Base-by-base conservation (phyloP, 345 rosid species). In the Anacardium occidentale region DNA sequence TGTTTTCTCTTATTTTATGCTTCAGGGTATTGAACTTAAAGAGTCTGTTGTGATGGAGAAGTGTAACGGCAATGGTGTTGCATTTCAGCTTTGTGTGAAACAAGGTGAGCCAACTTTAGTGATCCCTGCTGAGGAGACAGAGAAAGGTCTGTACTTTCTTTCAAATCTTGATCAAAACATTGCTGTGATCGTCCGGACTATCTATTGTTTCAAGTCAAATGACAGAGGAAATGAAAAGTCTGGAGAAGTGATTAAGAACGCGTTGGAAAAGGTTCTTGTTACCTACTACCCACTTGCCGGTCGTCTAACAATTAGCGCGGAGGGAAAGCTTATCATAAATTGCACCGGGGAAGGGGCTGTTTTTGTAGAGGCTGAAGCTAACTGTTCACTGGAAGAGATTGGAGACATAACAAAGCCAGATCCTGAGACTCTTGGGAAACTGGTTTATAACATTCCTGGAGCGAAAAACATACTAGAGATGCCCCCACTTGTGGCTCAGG, bases 401-500 rank as follows among this genome's bases (percentile, higher is more conserved):
- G 98, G 96, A 32, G 98, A 91, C 71, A 83, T 90, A 22, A 91
- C 94, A 9, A 91, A 94, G 77, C 96, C 94, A 0, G 89, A 91
- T 32, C 89, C 96, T 0, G 87, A 81, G 64, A 86, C 90, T 14
- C 85, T 91, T 61, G 90, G 91, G 57, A 94, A 90, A 73, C 87
- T 94, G 69, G 97, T 91, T 72, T 94, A 84, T 74, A 89, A 90
- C 70, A 80, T 94, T 73, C 96, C 87, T 48, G 94, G 84, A 25
- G 96, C 98, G 8, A 88, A 84, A 56, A 94, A 86, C 78, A 87
- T 94, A 63, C 86, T 94, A n/a, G 90, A 94, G 64, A 87, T 90
- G 47, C 98, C 98, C 76, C 98, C 89, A 74, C 84, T 94, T n/a
- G 83, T 86, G 0, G 97, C 97, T 85, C 96, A 94, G 96, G 98